These are phyloP conservation scores for Gillenia trifoliata DNA, from an alignment of 306 rosid genomes.

Conservation along the genomic window DNA sequence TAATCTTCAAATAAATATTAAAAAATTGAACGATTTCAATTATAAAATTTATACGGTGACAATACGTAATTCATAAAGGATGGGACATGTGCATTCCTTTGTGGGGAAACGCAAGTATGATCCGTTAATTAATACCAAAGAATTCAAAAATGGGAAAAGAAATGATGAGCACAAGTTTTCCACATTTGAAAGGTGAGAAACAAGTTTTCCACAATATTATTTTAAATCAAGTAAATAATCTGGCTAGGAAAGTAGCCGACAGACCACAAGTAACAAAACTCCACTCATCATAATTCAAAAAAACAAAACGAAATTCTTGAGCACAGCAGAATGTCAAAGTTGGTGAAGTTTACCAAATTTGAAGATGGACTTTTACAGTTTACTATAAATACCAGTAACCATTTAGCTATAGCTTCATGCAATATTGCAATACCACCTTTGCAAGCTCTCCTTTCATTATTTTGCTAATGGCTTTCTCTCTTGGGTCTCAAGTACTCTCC, in stretches of 20 bases:
- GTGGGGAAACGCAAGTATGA: no score
- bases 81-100: no score
- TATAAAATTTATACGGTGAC: no score
- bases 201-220: neutral
- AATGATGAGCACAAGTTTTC: no score
- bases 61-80: no score
- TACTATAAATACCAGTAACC: conserved; percentile 47
- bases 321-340: conserved; percentile 36
- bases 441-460: conserved; percentile 11
- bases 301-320: neutral
- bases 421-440: conserved; percentile 9
- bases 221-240: conserved; percentile 1
- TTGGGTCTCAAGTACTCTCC: conserved; percentile 23
- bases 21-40: no score
- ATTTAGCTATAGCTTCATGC: conserved; percentile 22
- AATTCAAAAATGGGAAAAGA: neutral
- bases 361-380: conserved; percentile 11
- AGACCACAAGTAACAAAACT: neutral
- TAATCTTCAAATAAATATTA: no score
- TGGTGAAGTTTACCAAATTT: conserved; percentile 20
- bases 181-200: conserved; percentile 8
- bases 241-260: conserved; percentile 17
- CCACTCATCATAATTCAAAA: neutral
- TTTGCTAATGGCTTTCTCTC: conserved; percentile 45
- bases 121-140: neutral